Evolutionary conservation across 257 asterid species (phyloP).

Genomic region (Salvia miltiorrhiza): DNA sequence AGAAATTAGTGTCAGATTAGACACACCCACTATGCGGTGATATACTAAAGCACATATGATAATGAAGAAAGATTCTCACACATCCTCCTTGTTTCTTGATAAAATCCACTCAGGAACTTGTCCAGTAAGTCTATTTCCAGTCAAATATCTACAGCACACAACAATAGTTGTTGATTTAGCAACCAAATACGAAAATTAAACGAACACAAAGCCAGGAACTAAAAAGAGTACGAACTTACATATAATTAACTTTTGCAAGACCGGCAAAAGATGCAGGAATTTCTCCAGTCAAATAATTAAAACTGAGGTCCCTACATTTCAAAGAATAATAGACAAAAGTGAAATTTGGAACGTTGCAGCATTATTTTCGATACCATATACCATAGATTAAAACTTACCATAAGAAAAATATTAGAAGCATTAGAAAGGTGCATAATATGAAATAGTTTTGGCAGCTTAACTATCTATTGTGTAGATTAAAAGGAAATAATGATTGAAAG

Average conservation of each 20-base stretch:
- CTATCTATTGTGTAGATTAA: background rate
- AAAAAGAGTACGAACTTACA: conserved; percentile 46
- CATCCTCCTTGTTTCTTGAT: conserved; percentile 61
- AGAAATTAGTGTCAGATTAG: background rate
- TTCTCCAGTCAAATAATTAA: conserved; percentile 63
- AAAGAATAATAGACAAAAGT: background rate
- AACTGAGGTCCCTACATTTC: conserved; percentile 69
- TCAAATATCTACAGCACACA: conserved; percentile 50
- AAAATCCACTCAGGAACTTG: conserved; percentile 53
- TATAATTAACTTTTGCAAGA: conserved; percentile 47
- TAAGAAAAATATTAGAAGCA: background rate
- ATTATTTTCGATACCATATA: background rate
- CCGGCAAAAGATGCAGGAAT: conserved; percentile 49
- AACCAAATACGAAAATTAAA: background rate
- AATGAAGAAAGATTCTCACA: conserved; percentile 37
- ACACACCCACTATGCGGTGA: background rate
- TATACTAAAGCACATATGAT: background rate
- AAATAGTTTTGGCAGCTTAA: too few relatives aligned
- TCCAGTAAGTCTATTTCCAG: conserved; percentile 69
- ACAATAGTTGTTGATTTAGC: background rate
- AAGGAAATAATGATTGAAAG: background rate
- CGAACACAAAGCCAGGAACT: background rate
- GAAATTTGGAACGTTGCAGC: background rate
- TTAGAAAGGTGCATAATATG: background rate
- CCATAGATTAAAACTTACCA: background rate